Percentiles rank a stretch among this genome's conserved stretches.
Evolutionary conservation across 140 eudicot genomes (phyloP).

Genomic region (Bidens hawaiensis): DNA sequence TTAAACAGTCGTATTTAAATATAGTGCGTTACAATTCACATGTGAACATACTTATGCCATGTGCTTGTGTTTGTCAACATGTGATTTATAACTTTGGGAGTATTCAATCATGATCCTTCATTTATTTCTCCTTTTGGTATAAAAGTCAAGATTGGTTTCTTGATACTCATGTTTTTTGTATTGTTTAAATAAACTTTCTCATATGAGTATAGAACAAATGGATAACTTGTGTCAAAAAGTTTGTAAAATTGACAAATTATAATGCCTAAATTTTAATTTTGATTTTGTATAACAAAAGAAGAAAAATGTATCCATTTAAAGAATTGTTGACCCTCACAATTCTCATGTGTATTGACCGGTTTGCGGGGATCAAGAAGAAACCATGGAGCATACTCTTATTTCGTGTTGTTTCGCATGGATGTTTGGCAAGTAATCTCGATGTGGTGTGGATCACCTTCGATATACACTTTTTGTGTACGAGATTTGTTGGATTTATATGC

Average conservation of each 20-base stretch:
- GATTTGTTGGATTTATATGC: too few species aligned
- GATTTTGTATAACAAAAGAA: background rate
- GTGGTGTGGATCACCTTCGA: too few species aligned
- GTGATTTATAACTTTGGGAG: too few species aligned
- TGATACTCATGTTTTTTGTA: background rate
- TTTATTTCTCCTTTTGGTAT: background rate
- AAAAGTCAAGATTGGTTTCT: background rate
- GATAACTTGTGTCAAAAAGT: background rate
- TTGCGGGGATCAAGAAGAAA: too few species aligned
- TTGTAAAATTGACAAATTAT: background rate
- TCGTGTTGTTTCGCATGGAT: too few species aligned
- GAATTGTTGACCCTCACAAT: background rate
- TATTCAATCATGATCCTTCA: background rate
- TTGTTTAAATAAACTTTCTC: background rate
- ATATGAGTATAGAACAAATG: background rate
- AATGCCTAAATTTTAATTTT: background rate
- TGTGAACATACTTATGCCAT: background rate
- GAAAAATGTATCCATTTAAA: background rate
- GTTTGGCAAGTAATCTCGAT: too few species aligned
- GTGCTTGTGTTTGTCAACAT: too few species aligned
- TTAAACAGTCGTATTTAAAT: background rate
- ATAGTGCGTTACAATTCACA: background rate
- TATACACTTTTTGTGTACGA: too few species aligned
- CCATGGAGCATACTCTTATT: too few species aligned
- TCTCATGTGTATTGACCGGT: background rate